Conservation (phyloP, 2,329 filamentous ascomycete species). For the Penicillium sp. region DNA sequence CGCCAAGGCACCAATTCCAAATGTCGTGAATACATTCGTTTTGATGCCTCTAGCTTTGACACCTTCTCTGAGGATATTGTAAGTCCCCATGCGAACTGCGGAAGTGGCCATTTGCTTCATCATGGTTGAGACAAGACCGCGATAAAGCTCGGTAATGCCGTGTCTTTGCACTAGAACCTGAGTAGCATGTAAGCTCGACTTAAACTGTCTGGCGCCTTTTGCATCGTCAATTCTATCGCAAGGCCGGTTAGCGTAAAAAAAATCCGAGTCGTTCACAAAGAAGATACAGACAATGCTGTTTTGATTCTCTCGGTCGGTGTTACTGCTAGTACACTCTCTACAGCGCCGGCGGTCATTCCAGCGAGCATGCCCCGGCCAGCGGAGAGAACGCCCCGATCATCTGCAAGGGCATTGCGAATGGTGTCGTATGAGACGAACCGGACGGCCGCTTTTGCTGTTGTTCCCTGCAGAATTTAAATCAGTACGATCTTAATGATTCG, state of each 20-base stretch:
- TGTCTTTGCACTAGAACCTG: conserved; percentile 51
- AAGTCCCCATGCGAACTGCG: conserved; percentile 61
- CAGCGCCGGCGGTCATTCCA: conserved; percentile 63
- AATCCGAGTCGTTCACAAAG: no score
- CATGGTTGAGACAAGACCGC: conserved; percentile 60
- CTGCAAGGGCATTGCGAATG: conserved; percentile 57
- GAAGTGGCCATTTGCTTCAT: conserved; percentile 63
- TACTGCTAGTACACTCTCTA: conserved; percentile 63
- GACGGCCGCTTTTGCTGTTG: conserved; percentile 63
- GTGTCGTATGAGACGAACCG: conserved; percentile 66
- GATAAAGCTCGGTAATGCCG: conserved; percentile 57
- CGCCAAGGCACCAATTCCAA: conserved; percentile 61
- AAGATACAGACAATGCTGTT: conserved; percentile 52
- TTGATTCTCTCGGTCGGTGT: conserved; percentile 69
- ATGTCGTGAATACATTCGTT: conserved; percentile 56
- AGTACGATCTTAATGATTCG: neutral
- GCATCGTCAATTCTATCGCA: conserved; percentile 57
- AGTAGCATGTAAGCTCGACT: conserved; percentile 53
- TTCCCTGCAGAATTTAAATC: conserved; percentile 39
- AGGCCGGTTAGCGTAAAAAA: neutral
- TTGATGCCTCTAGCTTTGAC: conserved; percentile 48
- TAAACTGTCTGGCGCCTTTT: conserved; percentile 50
- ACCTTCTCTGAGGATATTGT: conserved; percentile 63
- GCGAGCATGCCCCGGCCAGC: conserved; percentile 59
- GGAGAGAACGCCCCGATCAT: conserved; percentile 56